phyloP scores from a whole-genome alignment of 805 yeast genomes.

The Tetrapisispora nanseiensis region DNA sequence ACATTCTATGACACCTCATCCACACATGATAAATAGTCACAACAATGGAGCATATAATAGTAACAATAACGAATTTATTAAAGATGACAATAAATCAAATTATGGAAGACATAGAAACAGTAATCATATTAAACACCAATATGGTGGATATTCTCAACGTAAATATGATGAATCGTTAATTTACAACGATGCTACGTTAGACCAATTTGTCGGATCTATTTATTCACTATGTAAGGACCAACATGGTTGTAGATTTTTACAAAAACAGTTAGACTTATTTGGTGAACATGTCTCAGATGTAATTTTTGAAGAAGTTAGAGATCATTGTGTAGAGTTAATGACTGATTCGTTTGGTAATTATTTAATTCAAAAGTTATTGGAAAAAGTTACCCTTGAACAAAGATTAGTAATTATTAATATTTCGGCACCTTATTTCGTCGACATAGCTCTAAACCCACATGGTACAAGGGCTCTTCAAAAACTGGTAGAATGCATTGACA shows the following conservation, averaged over 20 bases:
- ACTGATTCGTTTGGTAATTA: constrained; percentile 96
- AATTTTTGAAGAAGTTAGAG: constrained; percentile 72
- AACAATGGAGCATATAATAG: constrained; percentile 6
- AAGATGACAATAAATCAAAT: constrained; percentile 4
- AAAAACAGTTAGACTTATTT: constrained; percentile 67
- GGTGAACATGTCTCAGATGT: constrained; percentile 55
- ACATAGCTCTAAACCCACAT: constrained; percentile 85
- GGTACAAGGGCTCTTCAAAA: constrained; percentile 95
- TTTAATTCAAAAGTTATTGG: constrained; percentile 81
- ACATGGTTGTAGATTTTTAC: constrained; percentile 91
- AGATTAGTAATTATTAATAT: constrained; percentile 57
- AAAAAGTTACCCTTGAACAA: constrained; percentile 60
- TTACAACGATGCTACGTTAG: constrained; percentile 56
- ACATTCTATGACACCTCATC: constrained; percentile 16
- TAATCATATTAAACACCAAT: constrained; percentile 2
- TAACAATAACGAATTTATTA: not conserved
- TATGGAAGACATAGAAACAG: constrained; percentile 10
- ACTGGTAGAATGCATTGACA: constrained; percentile 69
- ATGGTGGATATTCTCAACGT: constrained; percentile 10
- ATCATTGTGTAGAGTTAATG: constrained; percentile 80
- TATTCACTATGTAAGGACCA: constrained; percentile 85
- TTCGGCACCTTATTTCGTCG: constrained; percentile 63
- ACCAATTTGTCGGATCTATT: constrained; percentile 63
- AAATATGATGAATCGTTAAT: constrained; percentile 55
- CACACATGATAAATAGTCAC: constrained; percentile 11